These are phyloP conservation scores for Anisodus tanguticus DNA, from an alignment of 257 asterid species.

Conservation along the genomic window DNA sequence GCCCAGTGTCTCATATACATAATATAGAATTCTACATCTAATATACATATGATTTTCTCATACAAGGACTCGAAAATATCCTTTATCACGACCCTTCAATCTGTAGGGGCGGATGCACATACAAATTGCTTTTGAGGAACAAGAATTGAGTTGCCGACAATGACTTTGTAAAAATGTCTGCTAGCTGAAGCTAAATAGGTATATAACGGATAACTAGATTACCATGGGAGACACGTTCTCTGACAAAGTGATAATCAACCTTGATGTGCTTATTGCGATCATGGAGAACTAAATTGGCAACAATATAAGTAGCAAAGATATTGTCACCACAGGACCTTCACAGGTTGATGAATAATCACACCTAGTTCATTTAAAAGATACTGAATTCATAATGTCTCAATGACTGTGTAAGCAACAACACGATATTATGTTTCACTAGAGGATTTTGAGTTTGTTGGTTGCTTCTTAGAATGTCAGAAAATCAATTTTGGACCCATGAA, in stretches of 20 bases:
- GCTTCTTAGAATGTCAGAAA: too few species aligned
- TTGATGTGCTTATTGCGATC: too few species aligned
- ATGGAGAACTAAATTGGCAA: too few species aligned
- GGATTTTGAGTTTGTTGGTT: neutral
- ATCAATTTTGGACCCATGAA: neutral
- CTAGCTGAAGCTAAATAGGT: neutral
- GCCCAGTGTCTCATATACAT: too few species aligned
- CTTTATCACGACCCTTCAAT: too few species aligned
- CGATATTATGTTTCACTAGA: neutral
- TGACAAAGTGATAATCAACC: too few species aligned
- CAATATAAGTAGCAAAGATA: neutral
- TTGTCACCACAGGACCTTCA: neutral
- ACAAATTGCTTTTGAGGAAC: too few species aligned
- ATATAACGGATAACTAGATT: neutral
- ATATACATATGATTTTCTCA: too few species aligned
- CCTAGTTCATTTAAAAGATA: neutral
- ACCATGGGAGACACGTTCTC: neutral
- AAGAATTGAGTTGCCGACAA: too few species aligned
- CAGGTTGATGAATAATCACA: neutral
- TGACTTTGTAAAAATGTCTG: neutral
- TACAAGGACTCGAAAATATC: too few species aligned
- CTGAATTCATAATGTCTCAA: neutral
- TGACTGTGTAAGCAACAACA: neutral
- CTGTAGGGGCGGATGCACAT: too few species aligned
- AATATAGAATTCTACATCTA: too few species aligned